Base-by-base conservation (phyloP, 805 yeast genomes). In the Suhomyces prunicola region DNA sequence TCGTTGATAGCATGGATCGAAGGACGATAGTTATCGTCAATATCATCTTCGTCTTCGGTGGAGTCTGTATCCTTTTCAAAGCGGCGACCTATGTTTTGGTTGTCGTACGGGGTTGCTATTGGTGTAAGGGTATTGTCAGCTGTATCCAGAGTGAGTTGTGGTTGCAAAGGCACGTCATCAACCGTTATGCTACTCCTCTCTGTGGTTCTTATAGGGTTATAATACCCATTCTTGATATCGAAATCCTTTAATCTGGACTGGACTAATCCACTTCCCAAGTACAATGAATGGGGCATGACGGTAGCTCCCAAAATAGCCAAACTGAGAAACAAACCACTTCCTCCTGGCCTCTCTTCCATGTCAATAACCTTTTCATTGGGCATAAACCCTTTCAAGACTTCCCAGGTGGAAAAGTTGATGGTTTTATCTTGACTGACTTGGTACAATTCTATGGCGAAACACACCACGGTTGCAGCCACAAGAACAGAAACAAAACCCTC, bases 231-330 rank as follows among this genome's bases (percentile, higher is more conserved):
- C 53, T 79, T 76, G 2, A 78, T 60, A 66, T 91, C 97, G 60
- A 76, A 90, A 27, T 89, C 96, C 59, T 79, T 78, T 44, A 91
- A 73, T 57, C 97, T 79, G 23, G 96, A 88, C 66, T 90, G 96
- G 6, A 90, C 97, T 48, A 91, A 73, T 5, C 94, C 93, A 0
- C 94, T 87, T 1, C 97, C 97, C 52, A 91, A 72, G 61, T 87
- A 90, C 48, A 91, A 72, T 1, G 92, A 85, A 64, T 91, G 97
- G 1, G 97, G 97, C 97, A 91, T 91, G 23, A 91, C 97, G 0
- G 97, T 91, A 9, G 97, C 97, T 23, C 97, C 97, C 50, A 90
- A 75, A 47, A 91, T 88, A 24, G 96, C 97, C 59, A 92, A 76
- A 23, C 93, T 83, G 19, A 90, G 72, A 63, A 85, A 90, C 27